Conservation (phyloP, 768 basidiomycete genomes). For the Phylloporus rhodoxanthus region DNA sequence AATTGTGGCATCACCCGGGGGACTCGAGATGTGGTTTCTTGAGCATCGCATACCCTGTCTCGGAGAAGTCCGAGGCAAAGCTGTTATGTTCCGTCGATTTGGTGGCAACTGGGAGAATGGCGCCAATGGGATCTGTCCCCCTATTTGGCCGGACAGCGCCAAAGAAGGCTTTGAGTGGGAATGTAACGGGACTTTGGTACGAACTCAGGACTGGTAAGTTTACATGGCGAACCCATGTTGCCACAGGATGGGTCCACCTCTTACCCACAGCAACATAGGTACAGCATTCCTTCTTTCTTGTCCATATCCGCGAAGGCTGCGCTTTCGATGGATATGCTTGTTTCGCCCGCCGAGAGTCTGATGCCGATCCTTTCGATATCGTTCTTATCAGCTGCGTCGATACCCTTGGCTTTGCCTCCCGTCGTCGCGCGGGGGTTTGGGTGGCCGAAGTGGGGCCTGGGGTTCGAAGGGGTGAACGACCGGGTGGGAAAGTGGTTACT, state of each 20-base stretch:
- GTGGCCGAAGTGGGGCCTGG: slow-evolving; percentile 69
- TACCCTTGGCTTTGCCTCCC: slow-evolving; percentile 77
- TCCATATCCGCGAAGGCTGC: slow-evolving; percentile 78
- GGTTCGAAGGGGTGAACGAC: slow-evolving; percentile 82
- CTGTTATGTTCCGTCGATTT: slow-evolving; percentile 82
- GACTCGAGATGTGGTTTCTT: slow-evolving; percentile 69
- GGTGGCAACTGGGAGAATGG: slow-evolving; percentile 64
- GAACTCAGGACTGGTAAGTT: slow-evolving; percentile 79
- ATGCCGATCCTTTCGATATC: slow-evolving; percentile 61
- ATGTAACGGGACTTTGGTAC: slow-evolving; percentile 60
- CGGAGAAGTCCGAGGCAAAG: slow-evolving; percentile 82
- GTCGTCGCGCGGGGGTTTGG: slow-evolving; percentile 78
- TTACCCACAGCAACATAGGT: slow-evolving; percentile 46
- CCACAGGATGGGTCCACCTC: background rate
- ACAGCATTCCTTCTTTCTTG: slow-evolving; percentile 71
- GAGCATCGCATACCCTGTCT: slow-evolving; percentile 75
- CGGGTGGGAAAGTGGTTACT: slow-evolving; percentile 70
- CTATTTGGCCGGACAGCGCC: slow-evolving; percentile 75
- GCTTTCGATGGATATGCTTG: slow-evolving; percentile 49
- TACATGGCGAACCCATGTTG: background rate
- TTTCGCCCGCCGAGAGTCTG: slow-evolving; percentile 33
- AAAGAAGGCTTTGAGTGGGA: slow-evolving; percentile 75
- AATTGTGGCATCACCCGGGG: slow-evolving; percentile 48
- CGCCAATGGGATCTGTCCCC: slow-evolving; percentile 84
- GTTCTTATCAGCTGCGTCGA: slow-evolving; percentile 73